phyloP scores from a whole-genome alignment of 371 early-diverging fungal genomes.

The Syncephalis plumigaleata region DNA sequence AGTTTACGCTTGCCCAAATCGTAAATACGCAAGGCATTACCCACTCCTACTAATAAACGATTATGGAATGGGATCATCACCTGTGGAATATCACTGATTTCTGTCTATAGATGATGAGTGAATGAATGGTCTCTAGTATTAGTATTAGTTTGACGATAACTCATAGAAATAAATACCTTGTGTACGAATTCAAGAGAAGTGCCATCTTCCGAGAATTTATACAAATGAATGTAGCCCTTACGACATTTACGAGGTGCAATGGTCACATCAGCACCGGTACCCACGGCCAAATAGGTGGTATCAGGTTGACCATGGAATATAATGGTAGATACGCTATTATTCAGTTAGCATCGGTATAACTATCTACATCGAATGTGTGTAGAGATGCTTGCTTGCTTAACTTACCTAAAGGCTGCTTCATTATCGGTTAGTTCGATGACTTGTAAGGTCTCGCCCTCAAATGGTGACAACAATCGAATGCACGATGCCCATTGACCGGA shows the following conservation, averaged over 20 bases:
- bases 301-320: conserved; percentile 36
- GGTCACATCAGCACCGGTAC: conserved; percentile 58
- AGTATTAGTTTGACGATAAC: too few relatives aligned
- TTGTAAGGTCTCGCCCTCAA: conserved; percentile 51
- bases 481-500: conserved; percentile 80
- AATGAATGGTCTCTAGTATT: too few relatives aligned
- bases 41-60: conserved; percentile 73
- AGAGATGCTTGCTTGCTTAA: too few relatives aligned
- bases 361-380: too few relatives aligned
- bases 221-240: conserved; percentile 56
- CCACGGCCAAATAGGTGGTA: conserved; percentile 63
- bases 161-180: too few relatives aligned
- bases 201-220: conserved; percentile 45
- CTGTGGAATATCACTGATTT: conserved; percentile 44
- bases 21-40: conserved; percentile 75
- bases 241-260: conserved; percentile 52
- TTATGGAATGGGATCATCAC: conserved; percentile 81
- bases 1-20: conserved; percentile 84
- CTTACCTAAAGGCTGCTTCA: conserved; percentile 62
- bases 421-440: conserved; percentile 63
- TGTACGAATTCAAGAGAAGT: conserved; percentile 59
- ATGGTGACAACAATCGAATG: conserved; percentile 70
- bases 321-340: conserved; percentile 38
- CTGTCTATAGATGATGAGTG: conserved; percentile 59
- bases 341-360: too few relatives aligned